Percentiles rank a stretch among this genome's conserved stretches.
These are phyloP conservation scores for Pistacia integerrima DNA, from an alignment of 345 rosid genomes.

Conservation along the genomic window DNA sequence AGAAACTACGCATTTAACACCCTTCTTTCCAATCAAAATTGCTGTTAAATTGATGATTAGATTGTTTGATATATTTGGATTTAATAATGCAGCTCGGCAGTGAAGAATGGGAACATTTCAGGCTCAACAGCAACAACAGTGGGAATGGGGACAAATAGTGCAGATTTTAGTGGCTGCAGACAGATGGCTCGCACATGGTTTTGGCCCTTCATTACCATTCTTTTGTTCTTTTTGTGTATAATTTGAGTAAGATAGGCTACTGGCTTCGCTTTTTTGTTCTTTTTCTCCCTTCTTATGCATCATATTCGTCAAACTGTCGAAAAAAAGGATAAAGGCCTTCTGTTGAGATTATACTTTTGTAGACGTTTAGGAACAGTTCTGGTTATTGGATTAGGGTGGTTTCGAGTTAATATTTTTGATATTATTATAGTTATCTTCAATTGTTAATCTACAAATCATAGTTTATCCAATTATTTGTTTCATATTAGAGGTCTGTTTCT, in stretches of 20 bases:
- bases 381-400: neutral
- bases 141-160: constrained; percentile 44
- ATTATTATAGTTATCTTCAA: neutral
- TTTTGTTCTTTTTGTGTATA: constrained; percentile 12
- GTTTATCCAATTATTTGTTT: neutral
- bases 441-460: neutral
- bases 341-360: neutral
- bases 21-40: neutral
- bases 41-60: neutral
- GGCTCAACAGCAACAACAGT: constrained; percentile 40
- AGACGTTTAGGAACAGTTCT: neutral
- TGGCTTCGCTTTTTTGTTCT: neutral
- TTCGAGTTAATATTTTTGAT: constrained; percentile 4
- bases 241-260: neutral
- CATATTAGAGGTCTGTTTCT: too few species aligned
- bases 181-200: constrained; percentile 31
- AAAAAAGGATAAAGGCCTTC: constrained; percentile 3
- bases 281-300: too few species aligned
- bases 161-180: constrained; percentile 50
- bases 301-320: neutral
- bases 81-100: constrained; percentile 48
- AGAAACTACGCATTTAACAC: neutral
- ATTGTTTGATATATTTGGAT: constrained; percentile 1
- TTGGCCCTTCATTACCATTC: constrained; percentile 22
- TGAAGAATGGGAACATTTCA: constrained; percentile 44